A percentile compares a stretch with the other conserved stretches of the same genome.
These are phyloP conservation scores for Linderina pennispora DNA, from an alignment of 192 early-diverging fungal species.

Conservation along the genomic window DNA sequence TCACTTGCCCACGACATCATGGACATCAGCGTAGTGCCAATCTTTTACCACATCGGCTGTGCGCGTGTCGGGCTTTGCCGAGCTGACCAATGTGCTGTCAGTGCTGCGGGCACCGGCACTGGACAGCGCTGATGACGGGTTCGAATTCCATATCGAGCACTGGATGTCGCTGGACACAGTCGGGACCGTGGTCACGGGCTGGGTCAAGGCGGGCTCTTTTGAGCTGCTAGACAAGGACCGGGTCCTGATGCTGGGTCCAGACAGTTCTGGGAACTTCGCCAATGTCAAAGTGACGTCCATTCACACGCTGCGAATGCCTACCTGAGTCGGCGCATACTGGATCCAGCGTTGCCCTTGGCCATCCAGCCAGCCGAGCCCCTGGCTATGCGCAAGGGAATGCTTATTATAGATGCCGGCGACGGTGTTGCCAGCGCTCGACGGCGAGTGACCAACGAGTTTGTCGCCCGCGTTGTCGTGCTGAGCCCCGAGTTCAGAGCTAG, in stretches of 20 bases:
- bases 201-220: slow-evolving; percentile 50
- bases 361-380: slow-evolving; percentile 40
- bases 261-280: slow-evolving; percentile 58
- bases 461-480: slow-evolving; percentile 21
- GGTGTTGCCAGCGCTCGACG: too few species aligned
- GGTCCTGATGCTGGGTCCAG: slow-evolving; percentile 64
- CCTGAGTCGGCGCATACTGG: slow-evolving; percentile 60
- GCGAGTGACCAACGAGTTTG: slow-evolving; percentile 21
- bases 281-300: slow-evolving; percentile 68
- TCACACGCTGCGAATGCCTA: slow-evolving; percentile 75
- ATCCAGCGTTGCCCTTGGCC: slow-evolving; percentile 71
- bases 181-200: slow-evolving; percentile 59
- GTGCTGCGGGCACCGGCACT: slow-evolving; percentile 44
- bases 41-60: slow-evolving; percentile 84
- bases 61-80: slow-evolving; percentile 60
- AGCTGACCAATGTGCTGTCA: slow-evolving; percentile 65
- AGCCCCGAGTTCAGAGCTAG: slow-evolving; percentile 5
- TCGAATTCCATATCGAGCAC: slow-evolving; percentile 79
- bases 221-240: too few species aligned
- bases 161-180: slow-evolving; percentile 58
- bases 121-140: slow-evolving; percentile 31
- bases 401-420: slow-evolving; percentile 35
- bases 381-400: slow-evolving; percentile 49
- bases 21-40: slow-evolving; percentile 60
- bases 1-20: slow-evolving; percentile 36